Percentiles rank a stretch among this genome's conserved stretches.
These are phyloP conservation scores for Oenanthe javanica DNA, from an alignment of 140 eudicot genomes.

Conservation along the genomic window DNA sequence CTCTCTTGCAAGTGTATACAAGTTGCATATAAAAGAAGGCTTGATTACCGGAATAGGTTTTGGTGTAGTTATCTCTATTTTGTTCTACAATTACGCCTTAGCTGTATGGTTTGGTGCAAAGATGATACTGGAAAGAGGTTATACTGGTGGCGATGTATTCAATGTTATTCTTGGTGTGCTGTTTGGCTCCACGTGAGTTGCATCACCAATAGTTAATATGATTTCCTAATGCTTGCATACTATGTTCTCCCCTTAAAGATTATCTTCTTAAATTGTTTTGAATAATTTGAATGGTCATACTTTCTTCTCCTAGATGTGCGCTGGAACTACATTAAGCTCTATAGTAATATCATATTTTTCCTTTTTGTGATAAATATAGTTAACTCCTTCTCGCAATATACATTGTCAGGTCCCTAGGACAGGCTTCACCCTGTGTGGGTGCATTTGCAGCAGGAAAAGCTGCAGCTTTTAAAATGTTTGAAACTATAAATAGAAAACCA, in stretches of 20 bases:
- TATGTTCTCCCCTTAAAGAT: too few species aligned
- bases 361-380: not conserved
- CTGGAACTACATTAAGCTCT: not conserved
- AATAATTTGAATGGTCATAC: not conserved
- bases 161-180: slow-evolving; percentile 12
- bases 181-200: slow-evolving; percentile 15
- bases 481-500: slow-evolving; percentile 7
- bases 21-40: slow-evolving; percentile 8
- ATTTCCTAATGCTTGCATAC: not conserved
- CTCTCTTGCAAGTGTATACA: slow-evolving; percentile 4
- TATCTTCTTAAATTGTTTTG: not conserved
- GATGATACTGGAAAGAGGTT: slow-evolving; percentile 13
- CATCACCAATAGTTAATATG: not conserved
- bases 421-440: slow-evolving; percentile 15
- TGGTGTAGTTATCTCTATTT: slow-evolving; percentile 9
- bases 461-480: slow-evolving; percentile 15
- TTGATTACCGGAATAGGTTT: slow-evolving; percentile 4
- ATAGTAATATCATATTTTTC: not conserved
- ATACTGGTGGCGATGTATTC: slow-evolving; percentile 11
- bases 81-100: slow-evolving; percentile 5
- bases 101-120: slow-evolving; percentile 18
- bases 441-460: slow-evolving; percentile 15
- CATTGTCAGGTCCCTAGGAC: slow-evolving; percentile 11
- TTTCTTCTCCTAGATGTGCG: not conserved
- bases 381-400: too few species aligned